Percentiles rank a stretch among this genome's conserved stretches.
Conservation (phyloP, 2,329 filamentous ascomycete species). For the Colletotrichum simmondsii region DNA sequence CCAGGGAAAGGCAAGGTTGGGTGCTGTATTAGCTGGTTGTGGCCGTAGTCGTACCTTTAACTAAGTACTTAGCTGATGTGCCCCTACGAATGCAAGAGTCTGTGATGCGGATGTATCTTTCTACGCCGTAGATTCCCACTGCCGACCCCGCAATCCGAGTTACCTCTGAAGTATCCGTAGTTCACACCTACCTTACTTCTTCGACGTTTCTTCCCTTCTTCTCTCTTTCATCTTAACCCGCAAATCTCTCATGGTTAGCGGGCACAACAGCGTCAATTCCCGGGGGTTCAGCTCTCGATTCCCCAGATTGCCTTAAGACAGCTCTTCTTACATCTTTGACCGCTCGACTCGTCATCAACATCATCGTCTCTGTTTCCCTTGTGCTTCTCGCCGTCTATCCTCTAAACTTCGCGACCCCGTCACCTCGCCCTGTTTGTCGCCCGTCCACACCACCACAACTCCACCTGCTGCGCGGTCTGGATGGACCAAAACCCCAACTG, state of each 20-base stretch:
- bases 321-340: not conserved
- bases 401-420: not conserved
- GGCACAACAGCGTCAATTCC: constrained; percentile 29
- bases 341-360: constrained; percentile 4
- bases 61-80: not conserved
- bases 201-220: not conserved
- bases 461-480: constrained; percentile 24
- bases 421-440: not conserved
- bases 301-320: constrained; percentile 23
- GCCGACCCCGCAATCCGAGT: constrained; percentile 32
- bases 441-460: not conserved
- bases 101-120: constrained; percentile 10
- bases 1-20: not conserved
- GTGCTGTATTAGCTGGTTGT: not conserved
- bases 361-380: constrained; percentile 3
- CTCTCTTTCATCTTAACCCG: constrained; percentile 18
- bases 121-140: constrained; percentile 20
- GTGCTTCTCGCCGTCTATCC: not conserved
- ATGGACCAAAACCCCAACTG: constrained; percentile 31
- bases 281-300: constrained; percentile 38
- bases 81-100: not conserved
- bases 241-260: constrained; percentile 31
- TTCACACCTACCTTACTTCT: constrained; percentile 13
- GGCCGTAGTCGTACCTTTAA: not conserved
- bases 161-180: constrained; percentile 18